Evolutionary conservation across 441 rosid species (phyloP), one percentile per base, ranked within the genome.

Genomic region (Corymbia calophylla): DNA sequence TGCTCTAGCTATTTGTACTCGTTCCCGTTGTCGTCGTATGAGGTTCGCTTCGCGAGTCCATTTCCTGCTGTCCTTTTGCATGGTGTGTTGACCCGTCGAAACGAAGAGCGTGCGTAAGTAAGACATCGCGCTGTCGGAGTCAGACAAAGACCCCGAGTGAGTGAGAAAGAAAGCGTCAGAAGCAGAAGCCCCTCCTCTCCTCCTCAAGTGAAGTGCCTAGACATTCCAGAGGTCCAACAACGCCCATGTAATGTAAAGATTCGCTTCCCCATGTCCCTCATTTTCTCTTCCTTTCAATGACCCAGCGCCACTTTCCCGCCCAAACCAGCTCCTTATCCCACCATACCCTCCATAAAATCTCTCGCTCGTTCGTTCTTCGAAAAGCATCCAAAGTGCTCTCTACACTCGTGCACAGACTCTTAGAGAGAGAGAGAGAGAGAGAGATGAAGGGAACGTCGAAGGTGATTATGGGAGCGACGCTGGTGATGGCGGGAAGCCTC

Each of bases 381-480:
- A 39, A 21, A 85, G 21, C 60, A 85, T 32, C 23, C 35, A 85
- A 85, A 17, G 11, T 16, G 7, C 73, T 60, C 64, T 12, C 77
- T 48, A 47, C 31, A 7, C 66, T 56, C 14, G 35, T 32, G 21
- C 53, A 31, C 44, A 21, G 17, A 49, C 55, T 23, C 44, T 27
- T 19, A 73, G 56, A n/a, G 12, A 31, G 31, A 48, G 25, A 73
- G 88, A 27, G 82, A 88, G 82, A 85, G 13, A 85, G 58, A 56
- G 68, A 86, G 31, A 95, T 98, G 99, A 95, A 94, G 91, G 95
- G 94, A 89, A 91, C 98, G 18, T 94, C 98, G 18, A 95, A 96
- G 93, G 96, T 98, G 60, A 95, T 96, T 53, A 94, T 97, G 96
- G 99, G 96, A 77, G 99, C 99, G 35, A 97, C 98, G 7, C 93